Evolutionary conservation across 2,329 filamentous ascomycete species (phyloP), one percentile per base, ranked within the genome.

Genomic region (Paraphoma chrysanthemicola): DNA sequence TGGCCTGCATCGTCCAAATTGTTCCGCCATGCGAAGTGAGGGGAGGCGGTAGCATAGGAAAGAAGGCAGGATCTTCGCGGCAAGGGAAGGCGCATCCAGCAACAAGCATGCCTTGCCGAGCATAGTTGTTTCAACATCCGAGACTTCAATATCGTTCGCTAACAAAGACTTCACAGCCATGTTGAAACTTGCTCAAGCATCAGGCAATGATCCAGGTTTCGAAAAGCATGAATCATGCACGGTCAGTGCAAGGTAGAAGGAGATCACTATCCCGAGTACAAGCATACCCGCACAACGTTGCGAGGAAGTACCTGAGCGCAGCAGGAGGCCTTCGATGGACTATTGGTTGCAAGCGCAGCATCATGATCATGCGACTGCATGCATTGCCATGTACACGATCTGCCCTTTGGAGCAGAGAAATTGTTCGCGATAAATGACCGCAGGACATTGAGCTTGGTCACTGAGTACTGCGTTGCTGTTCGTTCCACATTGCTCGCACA

Each of bases 401-500:
- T 41, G 16, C 23, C 23, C 23, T 23, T 23, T 23, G 23, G 23
- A 23, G 23, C 23, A 2, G 23, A 23, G 23, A 5, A 23, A 5
- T 23, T 23, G 23, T 23, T 23, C 5, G 23, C 23, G 5, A 23
- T 23, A 23, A 23, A 23, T 23, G 23, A 23, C 23, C 23, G 23
- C 23, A 23, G 23, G 23, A 23, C 23, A 23, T 23, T 23, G n/a
- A 11, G 6, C 2, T 38, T 11, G 33, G 33, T n/a, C 10, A n/a
- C 33, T n/a, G 10, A 38, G 10, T 47, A 31, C 49, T 50, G 49
- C 44, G 39, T 45, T 50, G 45, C 67, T 54, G 63, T 70, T 69
- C 62, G 69, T 67, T 72, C 62, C 68, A 72, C 69, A 67, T 71
- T 66, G 65, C 60, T 60, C 53, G 60, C 57, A 44, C 48, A 59